Evolutionary conservation across 1,284 basidiomycete genomes (phyloP).

Genomic region (Coniferiporia weirii): DNA sequence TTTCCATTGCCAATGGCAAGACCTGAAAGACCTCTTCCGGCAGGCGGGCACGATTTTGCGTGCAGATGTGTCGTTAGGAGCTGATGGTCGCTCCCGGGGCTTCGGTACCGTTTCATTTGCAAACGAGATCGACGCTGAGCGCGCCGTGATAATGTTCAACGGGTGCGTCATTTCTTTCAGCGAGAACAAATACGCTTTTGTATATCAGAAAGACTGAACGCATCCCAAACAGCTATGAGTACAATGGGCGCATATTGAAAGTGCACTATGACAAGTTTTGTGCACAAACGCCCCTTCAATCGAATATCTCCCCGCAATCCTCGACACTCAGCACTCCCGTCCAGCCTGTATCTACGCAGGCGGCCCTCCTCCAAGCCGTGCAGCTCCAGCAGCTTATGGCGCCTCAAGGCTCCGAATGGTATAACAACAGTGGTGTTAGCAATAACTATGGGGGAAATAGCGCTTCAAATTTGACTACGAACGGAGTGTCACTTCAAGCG

Average conservation of each 20-base stretch:
- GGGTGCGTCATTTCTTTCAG: conserved; percentile 47
- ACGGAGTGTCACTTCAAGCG: background rate
- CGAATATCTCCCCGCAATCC: background rate
- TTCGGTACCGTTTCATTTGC: conserved; percentile 88
- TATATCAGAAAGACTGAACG: no score
- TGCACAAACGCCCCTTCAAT: conserved; percentile 23
- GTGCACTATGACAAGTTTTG: conserved; percentile 83
- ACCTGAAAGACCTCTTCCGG: conserved; percentile 89
- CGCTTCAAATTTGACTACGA: background rate
- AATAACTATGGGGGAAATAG: no score
- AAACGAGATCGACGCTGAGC: conserved; percentile 78
- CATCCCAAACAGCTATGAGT: conserved; percentile 61
- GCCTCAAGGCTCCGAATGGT: background rate
- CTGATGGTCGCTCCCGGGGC: conserved; percentile 80
- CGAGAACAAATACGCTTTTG: background rate
- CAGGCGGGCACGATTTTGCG: conserved; percentile 83
- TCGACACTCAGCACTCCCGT: conserved; percentile 10
- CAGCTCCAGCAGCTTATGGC: conserved; percentile 15
- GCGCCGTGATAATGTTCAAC: conserved; percentile 83
- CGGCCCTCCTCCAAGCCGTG: conserved; percentile 4
- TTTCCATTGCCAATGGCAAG: conserved; percentile 97
- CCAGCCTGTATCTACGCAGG: conserved; percentile 7
- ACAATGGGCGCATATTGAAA: conserved; percentile 78
- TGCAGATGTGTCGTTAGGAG: conserved; percentile 85
- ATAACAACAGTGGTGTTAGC: background rate